These are phyloP conservation scores for Cryptococcus sp. DNA, from an alignment of 1,284 basidiomycete genomes.

Conservation along the genomic window DNA sequence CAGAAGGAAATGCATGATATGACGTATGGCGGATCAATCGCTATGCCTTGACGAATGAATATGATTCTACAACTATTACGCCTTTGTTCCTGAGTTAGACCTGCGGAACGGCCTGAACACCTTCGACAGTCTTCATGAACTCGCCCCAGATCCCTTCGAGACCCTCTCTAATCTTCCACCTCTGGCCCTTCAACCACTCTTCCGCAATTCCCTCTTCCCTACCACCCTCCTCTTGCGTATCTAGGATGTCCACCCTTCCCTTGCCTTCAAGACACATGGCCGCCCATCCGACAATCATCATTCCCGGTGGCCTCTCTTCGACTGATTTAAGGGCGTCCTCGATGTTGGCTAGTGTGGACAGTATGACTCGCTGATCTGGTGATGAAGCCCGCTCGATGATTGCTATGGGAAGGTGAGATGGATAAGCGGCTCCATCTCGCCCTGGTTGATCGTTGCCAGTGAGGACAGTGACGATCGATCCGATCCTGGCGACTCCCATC, in stretches of 20 bases:
- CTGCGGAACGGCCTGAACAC: neutral
- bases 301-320: conserved; percentile 88
- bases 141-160: conserved; percentile 7
- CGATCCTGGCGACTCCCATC: conserved; percentile 89
- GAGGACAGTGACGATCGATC: conserved; percentile 66
- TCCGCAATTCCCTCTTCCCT: conserved; percentile 36
- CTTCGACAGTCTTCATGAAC: conserved; percentile 2
- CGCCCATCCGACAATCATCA: conserved; percentile 93
- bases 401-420: conserved; percentile 74
- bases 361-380: conserved; percentile 82
- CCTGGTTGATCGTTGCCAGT: conserved; percentile 15
- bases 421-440: conserved; percentile 62
- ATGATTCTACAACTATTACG: too few species aligned
- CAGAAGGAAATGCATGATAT: too few species aligned
- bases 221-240: conserved; percentile 41
- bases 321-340: conserved; percentile 68
- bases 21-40: too few species aligned
- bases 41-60: too few species aligned
- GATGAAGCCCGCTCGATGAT: conserved; percentile 90
- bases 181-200: conserved; percentile 36
- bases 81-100: too few species aligned
- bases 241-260: conserved; percentile 53
- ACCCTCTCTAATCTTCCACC: conserved; percentile 39
- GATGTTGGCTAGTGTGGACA: conserved; percentile 71
- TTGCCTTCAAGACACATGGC: conserved; percentile 53